These are phyloP conservation scores for Phaeotremella fagi DNA, from an alignment of 768 basidiomycete species.

Conservation along the genomic window DNA sequence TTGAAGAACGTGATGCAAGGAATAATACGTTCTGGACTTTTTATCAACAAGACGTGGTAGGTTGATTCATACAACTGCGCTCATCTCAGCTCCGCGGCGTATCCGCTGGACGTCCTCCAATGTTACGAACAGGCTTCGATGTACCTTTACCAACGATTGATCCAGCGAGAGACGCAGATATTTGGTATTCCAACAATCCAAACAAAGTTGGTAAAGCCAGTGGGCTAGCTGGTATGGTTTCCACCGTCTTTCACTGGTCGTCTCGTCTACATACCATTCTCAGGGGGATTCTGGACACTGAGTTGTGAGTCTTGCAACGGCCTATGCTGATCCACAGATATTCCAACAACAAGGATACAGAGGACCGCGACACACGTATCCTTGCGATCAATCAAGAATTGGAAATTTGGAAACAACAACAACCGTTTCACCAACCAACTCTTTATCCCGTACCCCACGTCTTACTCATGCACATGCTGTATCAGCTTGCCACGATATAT, in stretches of 20 bases:
- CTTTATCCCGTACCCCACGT: conserved; percentile 7
- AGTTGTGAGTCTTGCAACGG: conserved; percentile 1
- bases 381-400: too few species aligned
- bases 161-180: background rate
- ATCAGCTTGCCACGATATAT: conserved; percentile 7
- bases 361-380: too few species aligned
- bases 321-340: background rate
- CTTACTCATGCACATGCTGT: conserved; percentile 11
- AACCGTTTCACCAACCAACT: conserved; percentile 1
- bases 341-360: background rate
- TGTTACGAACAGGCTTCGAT: too few species aligned
- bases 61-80: too few species aligned
- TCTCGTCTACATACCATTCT: too few species aligned
- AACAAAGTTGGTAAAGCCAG: background rate
- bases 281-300: too few species aligned
- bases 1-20: background rate
- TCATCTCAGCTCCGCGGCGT: conserved; percentile 2
- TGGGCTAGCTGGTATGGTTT: conserved; percentile 1
- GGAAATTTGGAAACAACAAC: background rate
- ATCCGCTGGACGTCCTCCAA: conserved; percentile 1
- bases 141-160: conserved; percentile 6
- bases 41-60: conserved; percentile 1
- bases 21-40: conserved; percentile 3
- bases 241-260: conserved; percentile 13
- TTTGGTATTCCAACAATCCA: background rate